These are phyloP conservation scores for Penicillium nordicum DNA, from an alignment of 2,329 filamentous ascomycete genomes.

Conservation along the genomic window DNA sequence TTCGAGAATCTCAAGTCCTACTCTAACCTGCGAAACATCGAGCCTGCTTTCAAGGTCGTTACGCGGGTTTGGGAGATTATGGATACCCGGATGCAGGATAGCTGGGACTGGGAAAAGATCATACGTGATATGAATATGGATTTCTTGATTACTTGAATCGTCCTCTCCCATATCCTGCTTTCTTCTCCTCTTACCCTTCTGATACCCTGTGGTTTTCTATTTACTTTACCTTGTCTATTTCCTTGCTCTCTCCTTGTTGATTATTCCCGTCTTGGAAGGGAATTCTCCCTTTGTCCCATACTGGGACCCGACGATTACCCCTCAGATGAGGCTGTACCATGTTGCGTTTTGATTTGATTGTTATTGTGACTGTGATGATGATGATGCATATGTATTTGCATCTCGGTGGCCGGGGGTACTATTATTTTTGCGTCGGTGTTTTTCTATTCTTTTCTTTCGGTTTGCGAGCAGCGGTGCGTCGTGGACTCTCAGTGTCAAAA, in stretches of 20 bases:
- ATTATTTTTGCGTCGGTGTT: background rate
- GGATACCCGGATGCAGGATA: constrained; percentile 54
- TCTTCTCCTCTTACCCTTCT: constrained; percentile 11
- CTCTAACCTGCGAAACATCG: constrained; percentile 58
- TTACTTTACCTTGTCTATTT: background rate
- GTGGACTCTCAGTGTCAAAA: background rate
- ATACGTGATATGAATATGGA: constrained; percentile 58
- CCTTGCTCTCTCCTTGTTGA: background rate
- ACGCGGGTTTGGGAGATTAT: constrained; percentile 58
- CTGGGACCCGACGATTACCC: constrained; percentile 14
- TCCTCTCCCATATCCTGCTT: background rate
- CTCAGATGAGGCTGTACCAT: constrained; percentile 17
- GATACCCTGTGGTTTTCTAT: constrained; percentile 17
- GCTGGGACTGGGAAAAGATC: constrained; percentile 63
- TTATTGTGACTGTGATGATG: background rate
- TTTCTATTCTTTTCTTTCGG: background rate
- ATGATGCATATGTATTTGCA: constrained; percentile 16
- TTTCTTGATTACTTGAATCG: constrained; percentile 55
- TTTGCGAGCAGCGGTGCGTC: constrained; percentile 8
- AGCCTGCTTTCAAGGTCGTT: constrained; percentile 54
- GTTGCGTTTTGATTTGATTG: constrained; percentile 15
- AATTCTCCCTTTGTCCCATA: background rate
- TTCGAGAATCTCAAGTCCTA: constrained; percentile 56
- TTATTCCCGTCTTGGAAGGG: constrained; percentile 6
- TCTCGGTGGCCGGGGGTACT: constrained; percentile 7